Conservation (phyloP, 164 flowering plant species). For the Piper betle region DNA sequence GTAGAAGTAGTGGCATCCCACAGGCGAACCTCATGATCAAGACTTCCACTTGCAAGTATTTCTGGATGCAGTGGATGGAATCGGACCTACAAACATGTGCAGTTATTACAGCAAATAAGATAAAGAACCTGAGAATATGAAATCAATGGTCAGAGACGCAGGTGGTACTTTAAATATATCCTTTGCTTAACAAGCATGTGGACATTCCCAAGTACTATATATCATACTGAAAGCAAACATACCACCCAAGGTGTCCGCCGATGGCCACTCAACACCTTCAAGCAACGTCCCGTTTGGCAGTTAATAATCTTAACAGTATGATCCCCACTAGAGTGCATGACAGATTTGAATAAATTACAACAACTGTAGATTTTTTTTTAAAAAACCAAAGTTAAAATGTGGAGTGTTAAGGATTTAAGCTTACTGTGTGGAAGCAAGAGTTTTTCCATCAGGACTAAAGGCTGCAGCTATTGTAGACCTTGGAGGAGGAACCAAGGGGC, state of each 20-base stretch:
- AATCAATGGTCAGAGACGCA: background rate
- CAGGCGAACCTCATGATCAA: constrained; percentile 94
- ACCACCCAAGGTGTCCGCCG: constrained; percentile 99
- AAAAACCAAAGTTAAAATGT: background rate
- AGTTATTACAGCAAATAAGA: background rate
- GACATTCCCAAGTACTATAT: background rate
- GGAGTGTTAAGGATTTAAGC: constrained; percentile 9
- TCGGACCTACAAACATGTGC: constrained; percentile 50
- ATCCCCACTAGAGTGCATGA: constrained; percentile 57
- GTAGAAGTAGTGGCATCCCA: constrained; percentile 88
- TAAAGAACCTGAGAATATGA: background rate
- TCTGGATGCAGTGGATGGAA: constrained; percentile 77
- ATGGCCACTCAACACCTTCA: constrained; percentile 87
- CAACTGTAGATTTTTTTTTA: background rate
- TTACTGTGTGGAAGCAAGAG: constrained; percentile 95
- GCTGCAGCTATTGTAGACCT: constrained; percentile 99
- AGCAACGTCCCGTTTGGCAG: constrained; percentile 72
- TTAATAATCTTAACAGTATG: constrained; percentile 95
- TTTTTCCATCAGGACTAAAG: constrained; percentile 86
- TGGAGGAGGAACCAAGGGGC: constrained; percentile 79
- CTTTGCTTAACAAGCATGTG: too few relatives aligned
- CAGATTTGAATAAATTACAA: background rate
- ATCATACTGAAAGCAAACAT: constrained; percentile 15
- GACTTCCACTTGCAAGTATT: constrained; percentile 91
- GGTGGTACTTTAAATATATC: background rate